A percentile compares a stretch with the other conserved stretches of the same genome.
Conservation (phyloP, 1,139 yeast genomes). For the Geotrichum restrictum region DNA sequence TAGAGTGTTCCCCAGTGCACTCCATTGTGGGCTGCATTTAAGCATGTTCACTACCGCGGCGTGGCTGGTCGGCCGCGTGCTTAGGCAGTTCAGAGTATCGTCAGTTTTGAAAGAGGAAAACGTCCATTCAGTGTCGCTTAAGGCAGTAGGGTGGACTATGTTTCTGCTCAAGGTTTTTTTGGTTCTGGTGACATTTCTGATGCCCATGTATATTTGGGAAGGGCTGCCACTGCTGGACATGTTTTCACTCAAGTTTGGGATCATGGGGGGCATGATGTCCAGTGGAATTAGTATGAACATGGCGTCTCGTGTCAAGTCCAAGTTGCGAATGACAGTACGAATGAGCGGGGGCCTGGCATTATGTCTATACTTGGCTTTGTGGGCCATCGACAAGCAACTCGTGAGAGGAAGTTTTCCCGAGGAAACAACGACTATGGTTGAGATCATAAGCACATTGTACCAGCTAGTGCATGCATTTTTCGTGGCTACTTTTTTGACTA, state of each 20-base stretch:
- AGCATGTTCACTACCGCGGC: conserved; percentile 2
- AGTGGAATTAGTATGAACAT: not conserved
- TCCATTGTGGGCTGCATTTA: conserved; percentile 5
- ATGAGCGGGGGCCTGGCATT: not conserved
- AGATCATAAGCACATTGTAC: not conserved
- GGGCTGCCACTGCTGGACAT: conserved; percentile 5
- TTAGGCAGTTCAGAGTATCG: not conserved
- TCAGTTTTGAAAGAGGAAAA: not conserved
- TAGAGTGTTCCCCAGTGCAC: not conserved
- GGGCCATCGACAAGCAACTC: not conserved
- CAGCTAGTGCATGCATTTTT: not conserved
- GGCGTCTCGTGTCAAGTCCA: not conserved
- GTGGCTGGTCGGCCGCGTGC: conserved; percentile 6
- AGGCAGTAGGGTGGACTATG: not conserved
- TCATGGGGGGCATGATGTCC: conserved; percentile 2
- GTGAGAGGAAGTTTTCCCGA: not conserved
- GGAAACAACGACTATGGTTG: not conserved
- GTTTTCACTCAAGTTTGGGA: conserved; percentile 4
- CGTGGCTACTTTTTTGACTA: not conserved
- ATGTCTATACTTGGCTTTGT: not conserved
- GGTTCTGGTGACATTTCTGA: not conserved
- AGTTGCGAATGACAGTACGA: not conserved
- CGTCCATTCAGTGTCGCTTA: not conserved
- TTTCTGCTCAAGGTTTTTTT: not conserved
- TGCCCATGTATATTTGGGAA: not conserved